Evolutionary conservation across 2,329 filamentous ascomycete species (phyloP).

Genomic region (Arthroderma uncinatum): DNA sequence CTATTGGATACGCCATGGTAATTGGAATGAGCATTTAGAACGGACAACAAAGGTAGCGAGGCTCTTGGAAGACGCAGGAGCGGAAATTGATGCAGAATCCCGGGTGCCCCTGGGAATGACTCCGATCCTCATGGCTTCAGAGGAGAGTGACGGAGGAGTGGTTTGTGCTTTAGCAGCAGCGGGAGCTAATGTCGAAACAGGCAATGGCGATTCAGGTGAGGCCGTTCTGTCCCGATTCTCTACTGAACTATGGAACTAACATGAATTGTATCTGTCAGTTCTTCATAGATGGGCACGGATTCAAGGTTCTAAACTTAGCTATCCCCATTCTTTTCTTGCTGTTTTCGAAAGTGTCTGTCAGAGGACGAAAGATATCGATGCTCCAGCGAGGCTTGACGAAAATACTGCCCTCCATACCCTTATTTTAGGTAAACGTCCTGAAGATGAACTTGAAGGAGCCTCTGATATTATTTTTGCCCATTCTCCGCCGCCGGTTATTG

Average conservation of each 20-base stretch:
- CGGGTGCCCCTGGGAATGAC: slow-evolving; percentile 15
- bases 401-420: slow-evolving; percentile 21
- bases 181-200: slow-evolving; percentile 15
- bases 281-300: slow-evolving; percentile 19
- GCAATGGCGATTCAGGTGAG: slow-evolving; percentile 13
- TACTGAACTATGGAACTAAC: background rate
- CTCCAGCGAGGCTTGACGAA: slow-evolving; percentile 14
- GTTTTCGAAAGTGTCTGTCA: slow-evolving; percentile 16
- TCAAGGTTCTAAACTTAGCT: slow-evolving; percentile 15
- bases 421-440: slow-evolving; percentile 15
- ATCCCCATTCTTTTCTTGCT: slow-evolving; percentile 18
- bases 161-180: slow-evolving; percentile 17
- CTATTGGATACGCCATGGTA: slow-evolving; percentile 23
- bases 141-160: slow-evolving; percentile 20
- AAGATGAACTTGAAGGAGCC: slow-evolving; percentile 19
- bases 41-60: slow-evolving; percentile 14
- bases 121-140: slow-evolving; percentile 18
- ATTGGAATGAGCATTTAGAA: slow-evolving; percentile 18
- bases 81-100: slow-evolving; percentile 14
- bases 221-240: background rate
- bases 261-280: slow-evolving; percentile 8
- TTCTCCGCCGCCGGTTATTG: slow-evolving; percentile 15
- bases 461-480: slow-evolving; percentile 18
- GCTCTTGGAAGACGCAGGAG: slow-evolving; percentile 14
- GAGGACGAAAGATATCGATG: slow-evolving; percentile 14